These are phyloP conservation scores for Hymenoscyphus infarciens DNA, from an alignment of 2,329 filamentous ascomycete species.

Conservation along the genomic window DNA sequence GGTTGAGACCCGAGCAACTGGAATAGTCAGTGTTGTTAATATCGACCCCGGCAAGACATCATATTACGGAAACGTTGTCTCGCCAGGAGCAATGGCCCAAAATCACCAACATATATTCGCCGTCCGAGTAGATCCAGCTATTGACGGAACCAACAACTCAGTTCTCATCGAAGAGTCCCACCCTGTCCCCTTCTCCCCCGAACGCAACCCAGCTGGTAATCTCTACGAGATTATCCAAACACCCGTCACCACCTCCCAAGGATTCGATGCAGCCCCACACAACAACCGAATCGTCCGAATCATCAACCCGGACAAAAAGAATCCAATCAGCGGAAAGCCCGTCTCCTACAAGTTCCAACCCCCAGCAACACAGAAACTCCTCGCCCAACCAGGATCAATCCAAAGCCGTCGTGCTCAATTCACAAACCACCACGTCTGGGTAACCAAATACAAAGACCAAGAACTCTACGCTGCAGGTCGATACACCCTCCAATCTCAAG, in stretches of 20 bases:
- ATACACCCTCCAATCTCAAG: slow-evolving; percentile 34
- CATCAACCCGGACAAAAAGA: slow-evolving; percentile 72
- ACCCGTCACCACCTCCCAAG: slow-evolving; percentile 39
- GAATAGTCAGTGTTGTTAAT: slow-evolving; percentile 55
- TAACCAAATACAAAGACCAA: slow-evolving; percentile 71
- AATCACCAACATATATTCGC: slow-evolving; percentile 60
- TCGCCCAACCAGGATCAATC: slow-evolving; percentile 76
- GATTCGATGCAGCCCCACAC: slow-evolving; percentile 43
- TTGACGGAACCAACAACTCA: slow-evolving; percentile 53
- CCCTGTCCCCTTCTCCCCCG: slow-evolving; percentile 41
- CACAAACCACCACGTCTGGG: slow-evolving; percentile 80
- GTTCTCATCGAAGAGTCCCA: slow-evolving; percentile 53
- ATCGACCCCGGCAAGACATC: slow-evolving; percentile 52
- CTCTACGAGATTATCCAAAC: slow-evolving; percentile 47
- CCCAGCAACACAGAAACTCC: slow-evolving; percentile 71
- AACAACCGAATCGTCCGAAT: slow-evolving; percentile 78
- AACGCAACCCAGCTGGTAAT: slow-evolving; percentile 51
- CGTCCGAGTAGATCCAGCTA: slow-evolving; percentile 52
- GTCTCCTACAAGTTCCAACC: slow-evolving; percentile 85
- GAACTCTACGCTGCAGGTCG: slow-evolving; percentile 36
- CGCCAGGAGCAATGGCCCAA: slow-evolving; percentile 54
- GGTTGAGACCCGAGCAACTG: slow-evolving; percentile 61
- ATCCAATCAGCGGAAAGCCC: slow-evolving; percentile 79
- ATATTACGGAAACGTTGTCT: slow-evolving; percentile 58
- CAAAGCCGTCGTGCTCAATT: slow-evolving; percentile 91